Conservation (phyloP, 192 early-diverging fungal genomes). For the Backusella mclennaniae region DNA sequence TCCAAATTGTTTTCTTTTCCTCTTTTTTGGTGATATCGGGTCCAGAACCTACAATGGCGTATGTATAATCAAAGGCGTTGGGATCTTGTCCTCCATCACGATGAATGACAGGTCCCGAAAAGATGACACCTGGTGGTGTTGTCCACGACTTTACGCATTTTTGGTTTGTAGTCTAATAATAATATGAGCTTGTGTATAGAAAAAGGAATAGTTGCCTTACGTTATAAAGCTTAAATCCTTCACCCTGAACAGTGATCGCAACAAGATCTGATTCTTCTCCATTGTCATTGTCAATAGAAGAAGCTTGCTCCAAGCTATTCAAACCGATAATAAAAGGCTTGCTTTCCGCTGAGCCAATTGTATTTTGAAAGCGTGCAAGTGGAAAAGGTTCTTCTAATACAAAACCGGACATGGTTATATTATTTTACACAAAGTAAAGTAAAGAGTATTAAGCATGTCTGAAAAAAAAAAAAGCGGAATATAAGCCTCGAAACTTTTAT, state of each 20-base stretch:
- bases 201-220: slow-evolving; percentile 18
- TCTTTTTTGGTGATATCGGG: slow-evolving; percentile 46
- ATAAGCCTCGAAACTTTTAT: neutral
- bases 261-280: slow-evolving; percentile 29
- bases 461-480: neutral
- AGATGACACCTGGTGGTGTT: slow-evolving; percentile 46
- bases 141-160: slow-evolving; percentile 52
- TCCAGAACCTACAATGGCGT: slow-evolving; percentile 47
- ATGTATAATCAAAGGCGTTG: slow-evolving; percentile 36
- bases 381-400: slow-evolving; percentile 48
- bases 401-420: slow-evolving; percentile 41
- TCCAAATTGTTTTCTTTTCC: slow-evolving; percentile 47
- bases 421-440: neutral
- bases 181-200: neutral
- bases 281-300: slow-evolving; percentile 19
- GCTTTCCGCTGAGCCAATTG: slow-evolving; percentile 23
- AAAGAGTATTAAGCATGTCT: neutral
- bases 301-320: slow-evolving; percentile 17
- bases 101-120: slow-evolving; percentile 43
- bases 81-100: slow-evolving; percentile 18
- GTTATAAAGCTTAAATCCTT: slow-evolving; percentile 52
- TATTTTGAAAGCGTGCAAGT: slow-evolving; percentile 44
- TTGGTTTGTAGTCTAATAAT: slow-evolving; percentile 45
- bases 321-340: slow-evolving; percentile 27
- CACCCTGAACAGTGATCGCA: slow-evolving; percentile 49